Conservation (phyloP, 169 alveolate species). For the Cyclospora cayetanensis region DNA sequence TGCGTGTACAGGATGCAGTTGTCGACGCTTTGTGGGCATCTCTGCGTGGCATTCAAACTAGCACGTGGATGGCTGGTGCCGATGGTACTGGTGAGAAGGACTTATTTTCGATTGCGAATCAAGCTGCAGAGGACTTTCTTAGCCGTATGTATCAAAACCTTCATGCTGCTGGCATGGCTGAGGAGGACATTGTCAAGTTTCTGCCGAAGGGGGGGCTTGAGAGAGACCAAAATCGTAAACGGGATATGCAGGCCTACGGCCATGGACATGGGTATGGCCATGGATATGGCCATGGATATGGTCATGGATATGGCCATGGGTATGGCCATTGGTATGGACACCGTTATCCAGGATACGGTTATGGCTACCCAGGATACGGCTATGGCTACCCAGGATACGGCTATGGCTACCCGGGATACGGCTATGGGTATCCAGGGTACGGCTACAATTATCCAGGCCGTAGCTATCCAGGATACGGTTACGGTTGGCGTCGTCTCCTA, state of each 20-base stretch:
- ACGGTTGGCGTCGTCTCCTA: too few relatives aligned
- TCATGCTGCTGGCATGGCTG: conserved; percentile 6
- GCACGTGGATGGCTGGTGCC: background rate
- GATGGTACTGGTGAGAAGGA: background rate
- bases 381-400: background rate
- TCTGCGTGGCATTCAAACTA: background rate
- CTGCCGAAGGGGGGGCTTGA: background rate
- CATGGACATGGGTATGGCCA: background rate
- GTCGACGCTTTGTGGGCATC: conserved; percentile 46
- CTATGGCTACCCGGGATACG: background rate
- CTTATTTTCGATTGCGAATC: background rate
- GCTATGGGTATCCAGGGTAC: conserved; percentile 5
- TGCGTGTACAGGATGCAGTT: background rate
- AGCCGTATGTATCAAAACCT: conserved; percentile 41
- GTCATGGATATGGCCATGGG: background rate
- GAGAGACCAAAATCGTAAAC: background rate
- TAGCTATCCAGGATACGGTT: too few relatives aligned
- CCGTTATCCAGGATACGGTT: background rate
- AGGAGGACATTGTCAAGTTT: conserved; percentile 21
- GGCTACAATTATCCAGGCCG: too few relatives aligned
- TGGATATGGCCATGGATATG: background rate
- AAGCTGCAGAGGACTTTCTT: conserved; percentile 40
- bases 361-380: background rate
- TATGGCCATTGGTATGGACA: background rate
- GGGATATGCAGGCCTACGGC: background rate